Evolutionary conservation across 306 rosid genomes (phyloP).

Genomic region (Vigna hirtella): DNA sequence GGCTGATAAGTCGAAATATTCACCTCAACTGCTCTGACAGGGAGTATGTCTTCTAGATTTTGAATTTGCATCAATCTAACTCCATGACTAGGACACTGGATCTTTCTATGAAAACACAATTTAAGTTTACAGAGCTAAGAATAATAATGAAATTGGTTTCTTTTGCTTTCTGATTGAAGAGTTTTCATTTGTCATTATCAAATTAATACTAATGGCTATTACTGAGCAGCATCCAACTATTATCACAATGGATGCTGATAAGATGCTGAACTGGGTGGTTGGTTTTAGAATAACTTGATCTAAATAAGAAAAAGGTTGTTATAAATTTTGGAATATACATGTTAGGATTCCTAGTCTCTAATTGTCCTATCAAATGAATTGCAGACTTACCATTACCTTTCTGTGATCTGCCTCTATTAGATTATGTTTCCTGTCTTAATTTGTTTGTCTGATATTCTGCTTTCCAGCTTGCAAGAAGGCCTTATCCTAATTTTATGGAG

Average conservation of each 20-base stretch:
- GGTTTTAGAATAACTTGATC: background rate
- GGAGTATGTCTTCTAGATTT: constrained; percentile 20
- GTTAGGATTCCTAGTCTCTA: background rate
- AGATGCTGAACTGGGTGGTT: background rate
- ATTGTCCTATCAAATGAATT: background rate
- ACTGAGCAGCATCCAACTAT: background rate
- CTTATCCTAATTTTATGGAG: constrained; percentile 69
- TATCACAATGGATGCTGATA: background rate
- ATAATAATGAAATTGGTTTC: background rate
- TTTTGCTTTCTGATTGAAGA: background rate
- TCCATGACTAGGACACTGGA: constrained; percentile 10
- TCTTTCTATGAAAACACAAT: background rate
- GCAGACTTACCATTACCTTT: constrained; percentile 20
- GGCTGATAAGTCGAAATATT: background rate
- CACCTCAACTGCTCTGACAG: background rate
- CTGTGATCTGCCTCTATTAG: constrained; percentile 34
- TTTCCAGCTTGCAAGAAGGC: constrained; percentile 80
- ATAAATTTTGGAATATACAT: background rate
- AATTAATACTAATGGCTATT: background rate
- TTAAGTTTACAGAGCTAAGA: constrained; percentile 14
- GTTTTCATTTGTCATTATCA: background rate
- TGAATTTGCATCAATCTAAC: background rate
- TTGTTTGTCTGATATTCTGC: constrained; percentile 29
- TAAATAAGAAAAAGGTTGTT: background rate
- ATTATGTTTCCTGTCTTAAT: constrained; percentile 22